Evolutionary conservation across 306 rosid genomes (phyloP).

Genomic region (Castanospermum australe): DNA sequence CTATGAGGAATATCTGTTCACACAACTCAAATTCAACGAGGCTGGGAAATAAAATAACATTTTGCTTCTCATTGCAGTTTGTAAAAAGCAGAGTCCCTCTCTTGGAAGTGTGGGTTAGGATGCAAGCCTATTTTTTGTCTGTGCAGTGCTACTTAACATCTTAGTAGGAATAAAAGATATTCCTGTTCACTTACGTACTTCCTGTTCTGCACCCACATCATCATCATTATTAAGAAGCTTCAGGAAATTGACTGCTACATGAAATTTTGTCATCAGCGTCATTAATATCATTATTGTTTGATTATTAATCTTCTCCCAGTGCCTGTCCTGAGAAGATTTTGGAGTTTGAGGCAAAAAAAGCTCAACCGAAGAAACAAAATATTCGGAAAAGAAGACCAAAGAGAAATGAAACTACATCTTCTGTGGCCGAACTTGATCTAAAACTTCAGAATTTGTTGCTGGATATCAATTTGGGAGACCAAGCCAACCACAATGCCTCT

Average conservation of each 20-base stretch:
- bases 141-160: neutral
- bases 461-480: conserved; percentile 45
- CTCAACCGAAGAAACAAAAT: conserved; percentile 53
- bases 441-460: conserved; percentile 56
- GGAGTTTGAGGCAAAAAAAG: conserved; percentile 58
- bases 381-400: conserved; percentile 46
- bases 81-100: neutral
- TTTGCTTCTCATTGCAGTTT: neutral
- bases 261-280: neutral
- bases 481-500: conserved; percentile 20
- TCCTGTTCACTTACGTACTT: neutral
- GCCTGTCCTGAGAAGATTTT: conserved; percentile 82
- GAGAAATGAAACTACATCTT: conserved; percentile 44
- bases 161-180: neutral
- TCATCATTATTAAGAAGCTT: neutral
- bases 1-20: neutral
- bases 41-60: neutral
- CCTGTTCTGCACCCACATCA: neutral
- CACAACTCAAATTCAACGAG: neutral
- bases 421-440: conserved; percentile 58
- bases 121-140: neutral
- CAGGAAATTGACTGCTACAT: neutral
- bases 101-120: neutral
- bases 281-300: neutral
- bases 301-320: conserved; percentile 41